Conservation (phyloP, 768 basidiomycete species). For the Mycena venus region DNA sequence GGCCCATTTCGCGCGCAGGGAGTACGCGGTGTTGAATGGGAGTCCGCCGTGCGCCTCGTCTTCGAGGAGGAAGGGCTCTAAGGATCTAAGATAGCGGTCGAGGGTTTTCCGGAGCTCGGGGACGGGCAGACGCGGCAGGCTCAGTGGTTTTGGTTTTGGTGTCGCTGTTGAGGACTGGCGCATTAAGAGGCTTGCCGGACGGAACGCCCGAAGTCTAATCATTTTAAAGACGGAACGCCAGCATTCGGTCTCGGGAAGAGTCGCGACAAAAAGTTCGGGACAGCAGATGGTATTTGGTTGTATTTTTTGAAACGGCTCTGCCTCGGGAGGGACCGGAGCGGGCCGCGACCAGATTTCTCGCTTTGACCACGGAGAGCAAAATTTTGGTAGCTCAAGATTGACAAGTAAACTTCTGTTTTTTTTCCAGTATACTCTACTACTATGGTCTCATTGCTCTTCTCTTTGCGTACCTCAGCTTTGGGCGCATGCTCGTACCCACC, state of each 20-base stretch:
- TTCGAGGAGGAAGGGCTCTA: slow-evolving; percentile 85
- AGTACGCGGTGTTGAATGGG: slow-evolving; percentile 64
- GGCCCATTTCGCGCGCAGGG: slow-evolving; percentile 70
- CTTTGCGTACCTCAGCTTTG: slow-evolving; percentile 48
- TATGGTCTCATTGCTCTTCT: not conserved
- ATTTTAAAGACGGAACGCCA: slow-evolving; percentile 25
- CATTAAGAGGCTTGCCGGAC: slow-evolving; percentile 24
- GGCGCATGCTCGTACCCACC: slow-evolving; percentile 69
- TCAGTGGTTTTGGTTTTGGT: slow-evolving; percentile 36
- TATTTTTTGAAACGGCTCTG: not conserved
- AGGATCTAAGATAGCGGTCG: slow-evolving; percentile 80
- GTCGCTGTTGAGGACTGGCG: slow-evolving; percentile 35
- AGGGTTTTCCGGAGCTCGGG: slow-evolving; percentile 84
- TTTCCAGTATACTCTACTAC: not conserved
- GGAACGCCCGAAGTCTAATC: slow-evolving; percentile 17
- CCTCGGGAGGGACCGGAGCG: not conserved
- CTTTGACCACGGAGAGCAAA: no score
- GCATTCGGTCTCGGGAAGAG: slow-evolving; percentile 16
- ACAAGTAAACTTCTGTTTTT: no score
- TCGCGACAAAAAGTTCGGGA: slow-evolving; percentile 8
- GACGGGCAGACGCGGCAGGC: slow-evolving; percentile 82
- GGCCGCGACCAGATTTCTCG: not conserved
- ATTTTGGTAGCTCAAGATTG: no score
- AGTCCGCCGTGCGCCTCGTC: slow-evolving; percentile 72
- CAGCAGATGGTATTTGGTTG: not conserved